Base-by-base conservation (phyloP, 2,329 filamentous ascomycete species). In the Sclerotiophoma versabilis region DNA sequence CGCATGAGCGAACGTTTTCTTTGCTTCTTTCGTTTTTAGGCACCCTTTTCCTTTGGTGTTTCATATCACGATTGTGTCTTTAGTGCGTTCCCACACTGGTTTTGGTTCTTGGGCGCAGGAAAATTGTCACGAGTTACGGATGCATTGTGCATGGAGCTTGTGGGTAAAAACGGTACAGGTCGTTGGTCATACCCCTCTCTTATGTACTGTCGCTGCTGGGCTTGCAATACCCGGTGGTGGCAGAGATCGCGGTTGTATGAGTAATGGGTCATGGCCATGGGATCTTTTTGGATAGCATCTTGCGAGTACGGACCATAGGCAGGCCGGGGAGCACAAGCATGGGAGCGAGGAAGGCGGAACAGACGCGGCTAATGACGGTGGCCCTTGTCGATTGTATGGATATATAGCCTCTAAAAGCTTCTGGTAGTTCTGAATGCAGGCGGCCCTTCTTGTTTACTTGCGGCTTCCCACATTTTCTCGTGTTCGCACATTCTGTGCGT, bases 301-400 rank as follows among this genome's bases (percentile, higher is more conserved):
- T 27, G 29, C 39, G 52, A 23, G 51, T 22, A 43, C 41, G 42
- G 54, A 42, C 36, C 33, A 32, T 11, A 43, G 37, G 47, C 38
- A 30, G 38, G 37, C 34, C 23, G 42, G 56, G 39, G 47, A 54
- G 34, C 41, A 51, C 43, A 49, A 45, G 48, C 30, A 50, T 53
- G 36, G 57, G 57, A 34, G 57, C 53, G 42, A 33, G 22, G 33
- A 22, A 29, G 22, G 34, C 19, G 38, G 26, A 34, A 45, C 39
- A 30, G 19, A 44, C 45, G 56, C 57, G 62, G 57, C 51, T 70
- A 62, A 68, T 57, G 63, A 66, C 57, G 68, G 69, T 54, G 69
- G 69, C 56, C 59, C 58, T 66, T 70, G 69, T 72, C 59, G 34
- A 59, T 64, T 74, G 71, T 74, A 73, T 72, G 64, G 73, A 69